Evolutionary conservation across 2,329 filamentous ascomycete genomes (phyloP).

Genomic region (Neonectria sp.): DNA sequence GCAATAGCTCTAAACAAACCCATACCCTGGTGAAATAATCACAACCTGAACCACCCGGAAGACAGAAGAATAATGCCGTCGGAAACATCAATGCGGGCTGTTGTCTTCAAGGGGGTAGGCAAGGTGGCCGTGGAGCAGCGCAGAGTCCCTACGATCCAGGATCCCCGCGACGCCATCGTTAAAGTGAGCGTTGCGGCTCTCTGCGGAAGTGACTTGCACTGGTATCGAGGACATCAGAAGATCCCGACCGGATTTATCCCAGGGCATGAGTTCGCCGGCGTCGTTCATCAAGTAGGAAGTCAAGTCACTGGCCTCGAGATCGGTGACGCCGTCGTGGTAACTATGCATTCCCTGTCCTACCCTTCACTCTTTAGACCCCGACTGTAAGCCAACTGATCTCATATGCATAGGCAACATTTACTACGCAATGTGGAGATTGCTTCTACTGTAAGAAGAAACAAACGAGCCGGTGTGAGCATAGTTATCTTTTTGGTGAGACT

Average conservation of each 20-base stretch:
- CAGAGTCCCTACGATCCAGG: conserved; percentile 11
- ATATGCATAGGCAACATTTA: conserved; percentile 10
- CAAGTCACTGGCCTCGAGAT: conserved; percentile 11
- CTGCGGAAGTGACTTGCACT: conserved; percentile 32
- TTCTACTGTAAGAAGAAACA: conserved; percentile 18
- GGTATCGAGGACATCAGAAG: conserved; percentile 30
- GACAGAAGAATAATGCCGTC: neutral
- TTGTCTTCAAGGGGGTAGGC: conserved; percentile 22
- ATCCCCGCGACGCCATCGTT: conserved; percentile 25
- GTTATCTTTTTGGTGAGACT: conserved; percentile 13
- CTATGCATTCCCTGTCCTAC: neutral
- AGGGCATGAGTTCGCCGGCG: conserved; percentile 28
- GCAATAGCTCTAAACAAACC: neutral
- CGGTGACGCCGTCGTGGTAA: conserved; percentile 17
- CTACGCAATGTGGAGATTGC: conserved; percentile 15
- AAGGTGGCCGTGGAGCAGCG: conserved; percentile 16
- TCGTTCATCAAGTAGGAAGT: conserved; percentile 9
- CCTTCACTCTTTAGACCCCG: neutral
- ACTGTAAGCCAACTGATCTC: neutral
- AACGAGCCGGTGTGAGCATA: conserved; percentile 13
- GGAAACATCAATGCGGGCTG: conserved; percentile 21
- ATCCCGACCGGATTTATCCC: conserved; percentile 25
- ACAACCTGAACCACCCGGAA: neutral
- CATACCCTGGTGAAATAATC: neutral
- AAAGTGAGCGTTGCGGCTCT: conserved; percentile 18